A percentile compares a stretch with the other conserved stretches of the same genome.
These are phyloP conservation scores for Ceratobasidium sp. DNA, from an alignment of 1,284 basidiomycete species.

Conservation along the genomic window DNA sequence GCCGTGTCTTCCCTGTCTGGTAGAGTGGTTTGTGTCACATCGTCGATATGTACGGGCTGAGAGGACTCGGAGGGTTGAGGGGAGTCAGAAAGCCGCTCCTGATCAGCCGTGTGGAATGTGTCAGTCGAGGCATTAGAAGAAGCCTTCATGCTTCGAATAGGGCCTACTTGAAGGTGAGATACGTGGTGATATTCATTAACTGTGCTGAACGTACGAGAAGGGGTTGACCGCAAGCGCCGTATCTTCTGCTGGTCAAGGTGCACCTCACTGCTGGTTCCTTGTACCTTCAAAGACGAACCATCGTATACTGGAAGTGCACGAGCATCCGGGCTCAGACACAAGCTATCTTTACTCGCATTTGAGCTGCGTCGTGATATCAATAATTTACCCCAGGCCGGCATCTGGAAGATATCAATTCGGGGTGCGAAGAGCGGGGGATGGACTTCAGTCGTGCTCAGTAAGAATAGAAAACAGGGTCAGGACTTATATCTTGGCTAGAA, in stretches of 20 bases:
- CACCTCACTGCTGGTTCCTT: constrained; percentile 32
- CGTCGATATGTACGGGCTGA: not conserved
- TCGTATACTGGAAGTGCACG: constrained; percentile 19
- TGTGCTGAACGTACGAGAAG: constrained; percentile 31
- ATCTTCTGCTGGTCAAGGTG: constrained; percentile 23
- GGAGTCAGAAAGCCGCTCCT: constrained; percentile 2
- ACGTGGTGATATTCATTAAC: not conserved
- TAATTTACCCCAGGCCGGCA: constrained; percentile 33
- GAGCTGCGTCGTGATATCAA: constrained; percentile 10
- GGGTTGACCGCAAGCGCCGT: constrained; percentile 6
- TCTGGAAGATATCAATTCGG: too few species aligned
- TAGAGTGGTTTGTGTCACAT: constrained; percentile 2
- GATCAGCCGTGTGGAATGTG: constrained; percentile 35
- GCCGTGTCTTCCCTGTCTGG: constrained; percentile 19
- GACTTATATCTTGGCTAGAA: not conserved
- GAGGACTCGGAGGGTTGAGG: constrained; percentile 10
- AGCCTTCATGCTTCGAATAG: constrained; percentile 17
- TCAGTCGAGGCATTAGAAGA: constrained; percentile 27
- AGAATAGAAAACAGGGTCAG: not conserved
- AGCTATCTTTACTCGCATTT: constrained; percentile 29
- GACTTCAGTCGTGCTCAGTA: not conserved
- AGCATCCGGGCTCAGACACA: constrained; percentile 14
- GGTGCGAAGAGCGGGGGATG: not conserved
- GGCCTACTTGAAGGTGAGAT: constrained; percentile 26
- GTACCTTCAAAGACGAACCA: not conserved